A percentile compares a stretch with the other conserved stretches of the same genome.
These are phyloP conservation scores for Botryotinia convoluta DNA, from an alignment of 2,329 filamentous ascomycete genomes.

Conservation along the genomic window DNA sequence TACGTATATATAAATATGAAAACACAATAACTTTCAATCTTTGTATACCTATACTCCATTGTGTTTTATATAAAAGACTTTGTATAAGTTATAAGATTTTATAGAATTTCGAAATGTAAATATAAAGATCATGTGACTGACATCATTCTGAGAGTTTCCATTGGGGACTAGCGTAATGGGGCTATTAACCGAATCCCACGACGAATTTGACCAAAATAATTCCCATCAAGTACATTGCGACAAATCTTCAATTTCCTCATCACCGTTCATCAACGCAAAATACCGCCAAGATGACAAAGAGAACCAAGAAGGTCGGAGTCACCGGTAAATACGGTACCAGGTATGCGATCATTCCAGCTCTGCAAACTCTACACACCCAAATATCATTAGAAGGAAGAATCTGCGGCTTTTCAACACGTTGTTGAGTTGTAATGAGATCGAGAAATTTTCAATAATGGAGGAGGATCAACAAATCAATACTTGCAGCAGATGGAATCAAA, in stretches of 20 bases:
- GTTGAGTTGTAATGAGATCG: background rate
- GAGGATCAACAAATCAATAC: background rate
- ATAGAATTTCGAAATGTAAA: background rate
- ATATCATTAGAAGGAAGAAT: background rate
- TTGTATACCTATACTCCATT: background rate
- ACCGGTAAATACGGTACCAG: slow-evolving; percentile 98
- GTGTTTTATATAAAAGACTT: background rate
- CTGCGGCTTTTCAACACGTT: slow-evolving; percentile 4
- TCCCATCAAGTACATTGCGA: slow-evolving; percentile 24
- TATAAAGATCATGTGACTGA: background rate
- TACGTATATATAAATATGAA: background rate
- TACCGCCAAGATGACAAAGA: slow-evolving; percentile 81
- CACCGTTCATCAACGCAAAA: slow-evolving; percentile 36
- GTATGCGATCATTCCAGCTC: slow-evolving; percentile 53
- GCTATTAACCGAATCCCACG: slow-evolving; percentile 21
- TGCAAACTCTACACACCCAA: slow-evolving; percentile 17
- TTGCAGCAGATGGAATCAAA: background rate
- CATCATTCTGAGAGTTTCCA: background rate
- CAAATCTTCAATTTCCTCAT: slow-evolving; percentile 25
- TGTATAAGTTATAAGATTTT: background rate
- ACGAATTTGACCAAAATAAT: slow-evolving; percentile 23
- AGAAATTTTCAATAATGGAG: background rate
- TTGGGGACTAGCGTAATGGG: slow-evolving; percentile 16
- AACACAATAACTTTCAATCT: background rate
- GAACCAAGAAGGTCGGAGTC: slow-evolving; percentile 98